Percentiles rank a stretch among this genome's conserved stretches.
Evolutionary conservation across 352 stramenopile genomes (phyloP).

Genomic region (Plasmopara halstedii): DNA sequence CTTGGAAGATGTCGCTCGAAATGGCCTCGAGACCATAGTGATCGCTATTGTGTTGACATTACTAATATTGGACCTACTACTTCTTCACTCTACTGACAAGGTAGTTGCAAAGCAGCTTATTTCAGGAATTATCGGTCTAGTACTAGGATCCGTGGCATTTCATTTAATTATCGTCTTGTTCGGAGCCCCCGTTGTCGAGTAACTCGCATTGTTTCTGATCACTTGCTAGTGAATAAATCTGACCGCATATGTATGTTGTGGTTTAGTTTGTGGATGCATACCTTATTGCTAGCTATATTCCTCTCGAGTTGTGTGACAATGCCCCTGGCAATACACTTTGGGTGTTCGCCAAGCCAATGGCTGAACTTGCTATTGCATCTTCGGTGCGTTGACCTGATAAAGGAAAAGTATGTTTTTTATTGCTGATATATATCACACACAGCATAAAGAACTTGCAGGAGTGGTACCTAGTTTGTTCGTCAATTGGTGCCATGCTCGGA

Average conservation of each 20-base stretch:
- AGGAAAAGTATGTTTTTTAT: not conserved
- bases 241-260: slow-evolving; percentile 2
- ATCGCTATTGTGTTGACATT: slow-evolving; percentile 18
- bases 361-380: slow-evolving; percentile 48
- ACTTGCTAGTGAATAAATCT: not conserved
- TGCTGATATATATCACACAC: slow-evolving; percentile 8
- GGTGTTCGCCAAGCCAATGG: slow-evolving; percentile 28
- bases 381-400: slow-evolving; percentile 16
- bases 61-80: slow-evolving; percentile 20
- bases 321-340: slow-evolving; percentile 37
- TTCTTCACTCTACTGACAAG: slow-evolving; percentile 21
- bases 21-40: slow-evolving; percentile 33
- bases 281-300: slow-evolving; percentile 50
- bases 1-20: slow-evolving; percentile 45
- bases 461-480: slow-evolving; percentile 39
- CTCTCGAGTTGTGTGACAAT: slow-evolving; percentile 40
- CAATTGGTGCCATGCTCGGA: slow-evolving; percentile 51
- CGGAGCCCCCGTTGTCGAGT: slow-evolving; percentile 62
- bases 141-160: slow-evolving; percentile 34
- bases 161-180: slow-evolving; percentile 67
- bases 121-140: slow-evolving; percentile 24
- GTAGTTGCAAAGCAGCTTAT: slow-evolving; percentile 1
- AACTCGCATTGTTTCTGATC: not conserved
- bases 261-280: slow-evolving; percentile 53
- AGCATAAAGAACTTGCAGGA: slow-evolving; percentile 40